Evolutionary conservation across 2,329 filamentous ascomycete genomes (phyloP), one percentile per base, ranked within the genome.

Genomic region (Zopfia rhizophila): DNA sequence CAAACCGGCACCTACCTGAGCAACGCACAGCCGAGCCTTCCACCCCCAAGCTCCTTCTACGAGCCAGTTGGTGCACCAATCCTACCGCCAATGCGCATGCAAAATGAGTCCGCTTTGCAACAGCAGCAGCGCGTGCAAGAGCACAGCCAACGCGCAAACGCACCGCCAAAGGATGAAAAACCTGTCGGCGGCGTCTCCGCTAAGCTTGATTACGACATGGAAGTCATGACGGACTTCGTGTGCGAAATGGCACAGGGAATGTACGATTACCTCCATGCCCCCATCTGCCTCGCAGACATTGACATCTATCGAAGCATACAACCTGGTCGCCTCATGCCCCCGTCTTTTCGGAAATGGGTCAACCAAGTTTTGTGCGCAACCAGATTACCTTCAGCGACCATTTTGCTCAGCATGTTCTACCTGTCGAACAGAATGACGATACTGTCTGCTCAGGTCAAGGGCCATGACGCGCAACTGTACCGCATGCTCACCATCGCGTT

Each of bases 151-250:
- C 72, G 63, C 37, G 51, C 55, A n/a, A 56, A 69, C 37, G 70
- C 73, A 45, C 69, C 70, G 38, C 59, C 61, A 18, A 86, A 86
- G 70, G 83, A 86, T 60, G 84, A 86, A 59, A 86, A 86, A 70
- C 75, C 83, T n/a, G 83, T 83, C 43, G 91, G 92, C 70, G 92
- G 92, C 63, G 92, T 97, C 27, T 94, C 92, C 63, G 91, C 91
- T 65, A 89, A 95, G 76, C 84, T 97, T 74, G 92, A 96, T 79
- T 97, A 97, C 72, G 91, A 96, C 75, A 93, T 96, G 85, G 91
- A 96, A 70, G 81, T 89, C 72, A 97, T 96, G 92, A 88, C 91
- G 54, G 91, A 96, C 70, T 97, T 96, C 74, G 91, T 96, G 69
- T 88, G 90, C 53, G 90, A 96, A 69, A 95, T 93, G 85, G 86